Evolutionary conservation across 306 rosid species (phyloP), one percentile per base, ranked within the genome.

Genomic region (Citrullus mucosospermus): DNA sequence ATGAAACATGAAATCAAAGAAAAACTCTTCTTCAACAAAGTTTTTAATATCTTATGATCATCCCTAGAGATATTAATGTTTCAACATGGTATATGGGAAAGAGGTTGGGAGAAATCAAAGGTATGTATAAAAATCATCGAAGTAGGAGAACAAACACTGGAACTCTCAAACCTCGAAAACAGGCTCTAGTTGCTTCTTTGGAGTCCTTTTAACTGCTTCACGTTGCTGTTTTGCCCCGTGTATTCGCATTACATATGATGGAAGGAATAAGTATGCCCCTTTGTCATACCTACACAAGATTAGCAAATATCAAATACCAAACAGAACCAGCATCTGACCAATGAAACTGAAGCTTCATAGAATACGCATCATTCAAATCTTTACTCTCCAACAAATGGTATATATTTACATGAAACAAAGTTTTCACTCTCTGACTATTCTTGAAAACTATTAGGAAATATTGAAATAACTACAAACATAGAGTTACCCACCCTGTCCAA

Each of bases 181-280:
- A 75, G 96, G 88, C 72, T 88, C 89, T 68, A 95, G 80, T 63
- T 95, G 93, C 44, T 32, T 58, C 86, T 44, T 82, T 20, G 96
- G 82, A 73, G 97, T 78, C 82, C 96, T 86, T 85, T 88, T 95
- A 82, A 95, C 83, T 59, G 91, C 88, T 80, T 91, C 86, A n/a
- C 97, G 92, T 78, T 91, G 99, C 84, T 92, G 99, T 80, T 82
- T 95, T 5, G 99, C 97, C 77, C 97, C 98, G 86, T 92, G 99
- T 54, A 85, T 89, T 83, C 99, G 87, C 99, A 95, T 95, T 18
- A 90, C 88, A 80, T 95, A 84, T 4, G 99, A 95, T 79, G 99
- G 97, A 84, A 95, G 84, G 89, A 87, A 89, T 61, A 95, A 84
- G 90, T 92, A 82, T 81, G 96, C 99, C 78, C 99, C 99, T 88